phyloP scores from a whole-genome alignment of 1,139 yeast species.

The Yamadazyma buinensis region DNA sequence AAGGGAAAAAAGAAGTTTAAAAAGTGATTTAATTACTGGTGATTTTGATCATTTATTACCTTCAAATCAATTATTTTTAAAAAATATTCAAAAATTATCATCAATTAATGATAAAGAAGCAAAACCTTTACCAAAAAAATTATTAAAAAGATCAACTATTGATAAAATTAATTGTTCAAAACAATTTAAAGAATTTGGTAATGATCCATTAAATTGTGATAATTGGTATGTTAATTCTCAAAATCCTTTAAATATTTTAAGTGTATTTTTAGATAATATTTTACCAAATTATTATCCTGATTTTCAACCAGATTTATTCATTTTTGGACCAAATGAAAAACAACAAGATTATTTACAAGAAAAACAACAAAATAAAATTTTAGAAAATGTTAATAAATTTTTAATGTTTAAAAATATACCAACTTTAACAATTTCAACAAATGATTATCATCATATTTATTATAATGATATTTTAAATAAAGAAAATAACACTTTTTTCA shows the following conservation, averaged over 20 bases:
- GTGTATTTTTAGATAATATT: constrained; percentile 31
- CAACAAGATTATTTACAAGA: constrained; percentile 18
- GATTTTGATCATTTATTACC: constrained; percentile 34
- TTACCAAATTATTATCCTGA: constrained; percentile 28
- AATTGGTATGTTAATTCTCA: constrained; percentile 38
- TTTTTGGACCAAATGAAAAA: constrained; percentile 41
- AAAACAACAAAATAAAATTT: constrained; percentile 11
- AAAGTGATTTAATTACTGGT: constrained; percentile 17
- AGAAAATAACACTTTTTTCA: constrained; percentile 22
- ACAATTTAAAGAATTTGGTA: constrained; percentile 20
- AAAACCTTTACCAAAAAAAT: no score
- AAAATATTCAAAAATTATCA: constrained; percentile 18
- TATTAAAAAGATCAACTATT: constrained; percentile 3
- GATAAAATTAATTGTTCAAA: neutral
- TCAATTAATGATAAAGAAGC: no score
- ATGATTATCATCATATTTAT: constrained; percentile 29
- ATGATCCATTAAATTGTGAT: constrained; percentile 31
- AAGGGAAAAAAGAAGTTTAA: no score
- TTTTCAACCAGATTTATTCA: constrained; percentile 33
- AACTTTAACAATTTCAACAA: constrained; percentile 24
- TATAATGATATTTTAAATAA: constrained; percentile 27
- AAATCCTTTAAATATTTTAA: constrained; percentile 26
- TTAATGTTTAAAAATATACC: constrained; percentile 25
- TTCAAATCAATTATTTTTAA: constrained; percentile 29
- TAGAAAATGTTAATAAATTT: constrained; percentile 17